A percentile compares a stretch with the other conserved stretches of the same genome.
Evolutionary conservation across 352 stramenopile genomes (phyloP).

Genomic region (Albugo candida): DNA sequence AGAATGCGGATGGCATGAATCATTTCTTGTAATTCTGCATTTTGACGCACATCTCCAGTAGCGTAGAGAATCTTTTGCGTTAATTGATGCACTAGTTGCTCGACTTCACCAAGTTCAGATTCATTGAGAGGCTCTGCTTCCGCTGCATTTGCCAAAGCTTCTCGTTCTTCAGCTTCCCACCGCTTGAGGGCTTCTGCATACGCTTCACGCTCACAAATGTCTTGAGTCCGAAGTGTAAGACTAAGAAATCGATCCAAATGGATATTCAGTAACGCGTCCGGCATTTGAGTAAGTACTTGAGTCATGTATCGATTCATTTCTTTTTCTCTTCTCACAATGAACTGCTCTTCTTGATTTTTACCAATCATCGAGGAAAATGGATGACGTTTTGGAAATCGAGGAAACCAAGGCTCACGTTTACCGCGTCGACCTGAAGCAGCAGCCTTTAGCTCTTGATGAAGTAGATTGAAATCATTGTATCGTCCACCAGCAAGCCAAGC

Average conservation of each 20-base stretch:
- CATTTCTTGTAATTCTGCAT: slow-evolving; percentile 80
- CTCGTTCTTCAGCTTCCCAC: slow-evolving; percentile 77
- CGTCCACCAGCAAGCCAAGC: slow-evolving; percentile 73
- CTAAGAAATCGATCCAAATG: slow-evolving; percentile 83
- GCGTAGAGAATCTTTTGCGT: slow-evolving; percentile 81
- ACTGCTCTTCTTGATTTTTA: slow-evolving; percentile 83
- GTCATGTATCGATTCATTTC: slow-evolving; percentile 84
- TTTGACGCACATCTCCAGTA: slow-evolving; percentile 64
- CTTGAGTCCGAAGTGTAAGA: slow-evolving; percentile 62
- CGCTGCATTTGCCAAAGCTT: slow-evolving; percentile 65
- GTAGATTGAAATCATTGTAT: slow-evolving; percentile 82
- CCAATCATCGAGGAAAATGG: slow-evolving; percentile 81
- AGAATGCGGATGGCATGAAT: slow-evolving; percentile 79
- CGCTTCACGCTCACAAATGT: slow-evolving; percentile 76
- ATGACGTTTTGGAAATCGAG: slow-evolving; percentile 76
- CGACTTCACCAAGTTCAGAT: slow-evolving; percentile 73
- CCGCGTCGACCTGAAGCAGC: slow-evolving; percentile 61
- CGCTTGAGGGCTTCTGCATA: slow-evolving; percentile 73
- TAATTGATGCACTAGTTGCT: slow-evolving; percentile 74
- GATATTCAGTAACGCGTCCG: slow-evolving; percentile 70
- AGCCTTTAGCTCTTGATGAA: slow-evolving; percentile 77
- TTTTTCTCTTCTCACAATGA: slow-evolving; percentile 82
- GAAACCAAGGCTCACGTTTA: slow-evolving; percentile 79
- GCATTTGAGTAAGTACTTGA: slow-evolving; percentile 81
- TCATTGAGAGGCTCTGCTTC: slow-evolving; percentile 74